Base-by-base conservation (phyloP, 176 grass and related monocot species). In the Avena atlantica region DNA sequence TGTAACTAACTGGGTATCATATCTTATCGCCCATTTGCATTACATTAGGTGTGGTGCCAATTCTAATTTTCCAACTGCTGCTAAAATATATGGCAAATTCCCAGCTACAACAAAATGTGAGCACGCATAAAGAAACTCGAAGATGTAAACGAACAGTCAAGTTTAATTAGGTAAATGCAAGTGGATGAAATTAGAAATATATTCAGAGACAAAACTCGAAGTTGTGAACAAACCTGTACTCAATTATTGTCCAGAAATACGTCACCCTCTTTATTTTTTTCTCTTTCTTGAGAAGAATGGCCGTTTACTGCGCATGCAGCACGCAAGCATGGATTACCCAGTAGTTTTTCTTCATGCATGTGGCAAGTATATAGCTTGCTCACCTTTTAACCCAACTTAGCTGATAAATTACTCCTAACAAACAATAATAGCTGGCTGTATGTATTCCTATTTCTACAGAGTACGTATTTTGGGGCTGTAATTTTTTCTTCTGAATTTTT, bases 91-190 rank as follows among this genome's bases (percentile, higher is more conserved):
- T 76, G 4, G 0, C 1, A 31, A 51, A 34, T 19, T 51, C 24
- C 74, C 15, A 76, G 24, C 15, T 55, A 75, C 82, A 75, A 56
- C 56, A 75, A 62, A 45, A 42, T 14, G 82, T 8, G 27, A 57
- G n/a, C 70, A 34, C 42, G 4, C 47, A 15, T n/a, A 62, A 29
- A 70, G 68, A 86, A 62, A 74, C 29, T 63, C 63, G 75, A 79
- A 73, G 31, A 51, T 74, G 29, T 56, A 6, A 67, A 34, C 79
- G 12, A 81, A 31, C 61, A 47, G 21, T 80, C 58, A 66, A 50
- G 44, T 15, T 66, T 64, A 81, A 31, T 50, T 76, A 31, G 49
- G 14, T 34, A 69, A 81, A 51, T 7, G 17, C 67, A 52, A 82
- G 20, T 53, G 80, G 11, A 27, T 52, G 62, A 24, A 81, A 34